These are phyloP conservation scores for Suhomyces canberraensis DNA, from an alignment of 805 yeast genomes.

Conservation along the genomic window DNA sequence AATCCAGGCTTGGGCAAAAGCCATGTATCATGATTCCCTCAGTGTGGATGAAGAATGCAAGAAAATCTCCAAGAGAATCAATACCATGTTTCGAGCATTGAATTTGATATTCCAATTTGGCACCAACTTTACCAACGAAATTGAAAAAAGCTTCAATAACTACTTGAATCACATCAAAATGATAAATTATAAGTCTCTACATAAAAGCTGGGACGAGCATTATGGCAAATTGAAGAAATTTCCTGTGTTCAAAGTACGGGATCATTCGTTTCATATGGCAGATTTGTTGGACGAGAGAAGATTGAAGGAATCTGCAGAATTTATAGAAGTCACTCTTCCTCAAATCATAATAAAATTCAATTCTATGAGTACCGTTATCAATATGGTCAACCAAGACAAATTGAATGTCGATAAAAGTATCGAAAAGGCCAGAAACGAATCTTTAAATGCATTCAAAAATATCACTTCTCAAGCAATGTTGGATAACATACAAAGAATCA, in stretches of 20 bases:
- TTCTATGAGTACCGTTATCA: constrained; percentile 32
- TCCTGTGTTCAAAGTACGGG: constrained; percentile 34
- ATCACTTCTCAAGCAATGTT: constrained; percentile 7
- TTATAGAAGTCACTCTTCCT: constrained; percentile 28
- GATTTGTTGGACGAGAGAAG: constrained; percentile 28
- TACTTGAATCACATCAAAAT: constrained; percentile 34
- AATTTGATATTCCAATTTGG: constrained; percentile 49
- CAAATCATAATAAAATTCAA: constrained; percentile 26
- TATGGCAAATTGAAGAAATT: constrained; percentile 33
- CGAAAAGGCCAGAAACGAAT: constrained; percentile 39
- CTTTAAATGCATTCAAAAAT: constrained; percentile 25
- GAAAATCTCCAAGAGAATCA: constrained; percentile 32
- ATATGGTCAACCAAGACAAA: constrained; percentile 35
- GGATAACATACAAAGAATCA: constrained; percentile 8
- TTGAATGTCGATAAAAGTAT: constrained; percentile 37
- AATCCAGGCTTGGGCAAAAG: constrained; percentile 52
- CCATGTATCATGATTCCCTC: constrained; percentile 40
- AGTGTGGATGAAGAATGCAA: constrained; percentile 27
- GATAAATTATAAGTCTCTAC: constrained; percentile 40
- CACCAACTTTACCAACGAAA: constrained; percentile 46
- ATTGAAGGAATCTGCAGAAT: constrained; percentile 29
- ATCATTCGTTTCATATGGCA: constrained; percentile 23
- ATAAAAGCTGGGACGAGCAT: constrained; percentile 34
- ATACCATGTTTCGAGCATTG: constrained; percentile 43
- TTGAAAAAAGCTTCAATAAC: constrained; percentile 43